Base-by-base conservation (phyloP, 257 asterid species). In the Fraxinus americana region DNA sequence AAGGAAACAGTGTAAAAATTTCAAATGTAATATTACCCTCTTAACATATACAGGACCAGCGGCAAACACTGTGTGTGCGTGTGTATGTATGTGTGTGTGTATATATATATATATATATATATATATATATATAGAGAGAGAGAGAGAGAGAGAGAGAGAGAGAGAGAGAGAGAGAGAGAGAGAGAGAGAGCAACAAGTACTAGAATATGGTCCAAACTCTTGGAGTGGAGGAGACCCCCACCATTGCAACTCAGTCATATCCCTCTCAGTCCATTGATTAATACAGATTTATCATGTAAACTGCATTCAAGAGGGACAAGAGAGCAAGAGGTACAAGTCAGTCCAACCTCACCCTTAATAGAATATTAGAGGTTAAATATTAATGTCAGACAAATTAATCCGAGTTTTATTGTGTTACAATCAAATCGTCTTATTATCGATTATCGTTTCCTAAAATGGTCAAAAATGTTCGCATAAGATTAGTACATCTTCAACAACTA, bases 1-100 rank as follows among this genome's bases (percentile, higher is more conserved):
- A 29, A 50, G 65, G 72, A 75, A 54, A 38, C 75, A 32, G 59
- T 75, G 83, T 39, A 39, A 25, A 50, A 79, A 25, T 7, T 35
- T 35, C 73, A 69, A 23, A 70, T 9, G 82, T 82, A 75, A 76
- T 63, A 25, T 25, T 25, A 25, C 74, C 36, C 45, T 57, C 75
- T 54, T 59, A 63, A 79, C 38, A 70, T 54, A 70, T 61, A 4
- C 65, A 70, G 90, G 90, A 84, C 90, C 88, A 87, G 74, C 82
- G 77, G 83, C 63, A 45, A 61, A 66, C 34, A 79, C 66, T 39
- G 10, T 39, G 8, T 39, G 0, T 35, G 38, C 27, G 27, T 25
- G 27, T 25, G 27, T 25, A 25, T 25, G 27, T 25, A 25, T 25
- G 27, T 25, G 27, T 25, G 27, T 25, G 27, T 25, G 27, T 25